Percentiles rank a stretch among this genome's conserved stretches.
These are phyloP conservation scores for Hysterium pulicare DNA, from an alignment of 2,329 filamentous ascomycete species.

Conservation along the genomic window DNA sequence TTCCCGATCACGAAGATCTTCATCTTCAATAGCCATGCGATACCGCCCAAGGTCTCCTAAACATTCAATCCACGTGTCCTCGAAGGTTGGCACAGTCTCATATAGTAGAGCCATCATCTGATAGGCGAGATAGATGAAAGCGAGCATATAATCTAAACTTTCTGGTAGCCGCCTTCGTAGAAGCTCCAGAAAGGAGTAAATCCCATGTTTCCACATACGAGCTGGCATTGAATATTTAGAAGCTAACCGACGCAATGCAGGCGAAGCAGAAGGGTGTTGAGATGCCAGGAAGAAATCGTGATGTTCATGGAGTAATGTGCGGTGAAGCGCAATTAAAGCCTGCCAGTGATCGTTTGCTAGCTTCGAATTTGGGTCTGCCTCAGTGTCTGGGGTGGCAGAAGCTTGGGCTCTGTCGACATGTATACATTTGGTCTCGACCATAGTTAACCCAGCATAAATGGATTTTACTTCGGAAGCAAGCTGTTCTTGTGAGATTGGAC, in stretches of 20 bases:
- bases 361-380: conserved; percentile 40
- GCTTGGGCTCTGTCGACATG: conserved; percentile 69
- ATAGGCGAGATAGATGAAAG: conserved; percentile 85
- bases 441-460: conserved; percentile 77
- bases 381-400: conserved; percentile 50
- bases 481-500: conserved; percentile 72
- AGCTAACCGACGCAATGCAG: conserved; percentile 64
- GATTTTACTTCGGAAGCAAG: conserved; percentile 77
- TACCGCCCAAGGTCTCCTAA: conserved; percentile 83
- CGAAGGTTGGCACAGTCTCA: conserved; percentile 78
- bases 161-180: conserved; percentile 63
- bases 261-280: conserved; percentile 76
- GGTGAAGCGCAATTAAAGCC: conserved; percentile 75
- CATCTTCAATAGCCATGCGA: conserved; percentile 87
- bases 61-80: conserved; percentile 92
- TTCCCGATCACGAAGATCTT: conserved; percentile 70
- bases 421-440: conserved; percentile 86
- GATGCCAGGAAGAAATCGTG: conserved; percentile 69
- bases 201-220: conserved; percentile 90
- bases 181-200: conserved; percentile 79
- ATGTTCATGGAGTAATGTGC: conserved; percentile 72
- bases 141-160: conserved; percentile 83
- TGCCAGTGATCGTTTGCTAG: conserved; percentile 73
- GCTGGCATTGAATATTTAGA: conserved; percentile 88
- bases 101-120: conserved; percentile 84